Evolutionary conservation across 1,284 basidiomycete species (phyloP), one percentile per base, ranked within the genome.

Genomic region (Sutorius eximius): DNA sequence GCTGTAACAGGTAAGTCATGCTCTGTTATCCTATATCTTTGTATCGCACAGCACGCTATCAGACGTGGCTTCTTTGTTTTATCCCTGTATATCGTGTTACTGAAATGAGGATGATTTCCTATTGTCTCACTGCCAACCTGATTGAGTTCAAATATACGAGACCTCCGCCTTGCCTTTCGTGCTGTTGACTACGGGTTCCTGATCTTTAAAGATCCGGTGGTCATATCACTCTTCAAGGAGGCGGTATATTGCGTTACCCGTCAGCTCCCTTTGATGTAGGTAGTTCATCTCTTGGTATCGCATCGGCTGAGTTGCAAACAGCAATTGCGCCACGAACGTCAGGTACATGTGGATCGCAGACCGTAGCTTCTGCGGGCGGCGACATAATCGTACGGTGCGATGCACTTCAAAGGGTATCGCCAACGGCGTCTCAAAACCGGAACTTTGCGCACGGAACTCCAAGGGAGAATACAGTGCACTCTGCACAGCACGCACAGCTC

Each of bases 401-500:
- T 49, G 42, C 37, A 24, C 44, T 37, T 27, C 22, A 34, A 37
- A 27, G 37, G 33, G 44, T 15, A 27, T 20, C 36, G 18, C 38
- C 44, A 27, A 49, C 34, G 41, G 50, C 37, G 52, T 51, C 51
- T 52, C 55, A 2, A 33, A 49, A 38, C 37, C 15, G 43, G 27
- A 49, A 43, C 40, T 24, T 50, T 40, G 45, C 32, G 15, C 45
- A 36, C 6, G 22, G 44, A 37, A 41, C 11, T 34, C 24, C 6
- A 30, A 30, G 24, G 33, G 30, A 29, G 15, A 27, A 27, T 27
- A 44, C 42, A 30, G 22, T 36, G 20, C 33, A 47, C 24, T 50
- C 5, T 43, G 40, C 46, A 61, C 42, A 59, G 45, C 42, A 32
- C 30, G 37, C 46, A 61, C 41, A 57, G 62, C 64, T 44, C 20